Conservation (phyloP, 1,284 basidiomycete genomes). For the Puccinia triticina region DNA sequence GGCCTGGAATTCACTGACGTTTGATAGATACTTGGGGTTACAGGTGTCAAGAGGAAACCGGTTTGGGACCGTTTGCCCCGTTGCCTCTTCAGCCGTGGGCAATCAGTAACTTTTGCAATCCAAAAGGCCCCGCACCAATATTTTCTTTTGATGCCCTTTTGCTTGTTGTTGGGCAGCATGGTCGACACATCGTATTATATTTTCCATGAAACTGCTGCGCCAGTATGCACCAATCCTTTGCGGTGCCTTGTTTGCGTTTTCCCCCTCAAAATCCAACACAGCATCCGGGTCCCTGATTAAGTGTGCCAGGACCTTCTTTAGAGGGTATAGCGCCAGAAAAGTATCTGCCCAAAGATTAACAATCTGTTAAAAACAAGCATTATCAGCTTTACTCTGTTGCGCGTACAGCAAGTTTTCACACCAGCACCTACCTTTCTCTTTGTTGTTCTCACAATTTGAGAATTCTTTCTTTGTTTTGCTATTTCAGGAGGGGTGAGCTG, state of each 20-base stretch:
- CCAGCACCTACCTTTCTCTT: constrained; percentile 1
- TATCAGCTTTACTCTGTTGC: background rate
- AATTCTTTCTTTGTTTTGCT: background rate
- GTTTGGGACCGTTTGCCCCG: background rate
- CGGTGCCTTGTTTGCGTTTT: background rate
- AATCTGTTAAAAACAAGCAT: background rate
- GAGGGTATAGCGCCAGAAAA: background rate
- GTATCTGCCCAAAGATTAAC: background rate
- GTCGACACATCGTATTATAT: background rate
- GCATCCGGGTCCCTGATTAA: background rate
- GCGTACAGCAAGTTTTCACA: too few relatives aligned
- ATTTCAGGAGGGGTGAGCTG: background rate
- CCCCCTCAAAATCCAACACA: background rate
- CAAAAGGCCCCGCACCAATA: background rate
- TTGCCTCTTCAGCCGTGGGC: background rate
- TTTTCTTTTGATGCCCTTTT: background rate
- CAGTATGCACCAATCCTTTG: background rate
- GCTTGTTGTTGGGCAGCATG: background rate
- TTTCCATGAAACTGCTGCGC: background rate
- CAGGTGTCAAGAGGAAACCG: background rate
- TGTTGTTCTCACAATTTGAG: background rate
- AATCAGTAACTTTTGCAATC: background rate
- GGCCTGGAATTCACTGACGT: background rate
- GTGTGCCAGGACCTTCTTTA: background rate
- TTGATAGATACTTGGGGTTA: background rate